Evolutionary conservation across 2,329 filamentous ascomycete species (phyloP), one percentile per base, ranked within the genome.

Genomic region (Talaromyces piceae): DNA sequence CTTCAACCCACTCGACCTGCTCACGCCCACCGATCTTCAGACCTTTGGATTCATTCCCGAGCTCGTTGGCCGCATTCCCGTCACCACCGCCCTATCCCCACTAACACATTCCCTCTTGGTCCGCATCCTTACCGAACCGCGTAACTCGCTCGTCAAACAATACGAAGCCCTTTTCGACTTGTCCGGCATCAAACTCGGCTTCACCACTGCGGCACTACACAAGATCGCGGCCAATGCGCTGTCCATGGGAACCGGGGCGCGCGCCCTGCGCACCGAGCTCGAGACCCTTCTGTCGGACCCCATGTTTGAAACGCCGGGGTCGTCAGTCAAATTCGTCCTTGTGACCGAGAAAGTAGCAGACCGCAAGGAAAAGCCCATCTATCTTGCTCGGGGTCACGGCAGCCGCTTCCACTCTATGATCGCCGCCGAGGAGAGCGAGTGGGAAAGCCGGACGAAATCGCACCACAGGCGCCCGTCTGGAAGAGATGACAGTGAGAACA

Each of bases 61-160:
- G 70, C 77, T 96, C n/a, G 86, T 97, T 49, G 93, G 93, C n/a
- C 87, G 93, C 16, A 83, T 98, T 45, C 91, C 95, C 48, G 88
- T 95, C 53, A 86, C 90, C 45, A 90, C 89, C 54, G 88, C 93
- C 0, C 79, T 98, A 0, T 85, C 88, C 12, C 84, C 89, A 0
- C 77, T 98, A 1, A 78, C 80, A 49, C 76, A 82, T 56, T 71
- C 78, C 16, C 73, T 82, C 53, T 81, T 98, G 11, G 82, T 91
- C 48, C 84, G 91, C 48, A 93, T 98, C 55, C 77, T 98, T 33
- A 96, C 89, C 0, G 91, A 97, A 66, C 93, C 93, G 1, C 83
- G 87, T 52, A 95, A 96, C 71, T 88, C 85, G 49, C 78, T 98
- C 0, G 77, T 95, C 3, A 82, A 85, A 44, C 93, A 98, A 69